phyloP scores from a whole-genome alignment of 306 rosid species.

The Oemleria cerasiformis region DNA sequence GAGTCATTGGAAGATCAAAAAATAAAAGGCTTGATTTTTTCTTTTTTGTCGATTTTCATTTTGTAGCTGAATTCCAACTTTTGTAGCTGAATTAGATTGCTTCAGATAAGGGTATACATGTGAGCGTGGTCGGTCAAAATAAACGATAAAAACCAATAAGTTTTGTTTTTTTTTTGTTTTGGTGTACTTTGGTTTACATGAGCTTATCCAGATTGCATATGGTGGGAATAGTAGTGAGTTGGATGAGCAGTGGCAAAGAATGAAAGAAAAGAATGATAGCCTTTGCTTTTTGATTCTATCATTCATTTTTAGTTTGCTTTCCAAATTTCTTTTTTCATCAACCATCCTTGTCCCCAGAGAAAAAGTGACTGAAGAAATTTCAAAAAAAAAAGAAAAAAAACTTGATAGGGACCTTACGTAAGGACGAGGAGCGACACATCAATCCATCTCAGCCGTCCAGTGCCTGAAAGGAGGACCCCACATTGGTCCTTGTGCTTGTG shows the following conservation, averaged over 20 bases:
- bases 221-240: constrained; percentile 41
- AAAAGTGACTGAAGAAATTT: background rate
- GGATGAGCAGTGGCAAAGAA: constrained; percentile 29
- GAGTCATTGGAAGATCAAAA: constrained; percentile 32
- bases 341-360: constrained; percentile 37
- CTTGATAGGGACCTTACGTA: constrained; percentile 38
- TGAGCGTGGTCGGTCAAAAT: background rate
- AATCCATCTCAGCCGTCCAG: constrained; percentile 41
- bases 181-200: constrained; percentile 1
- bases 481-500: constrained; percentile 12
- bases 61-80: too few species aligned
- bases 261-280: constrained; percentile 29
- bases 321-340: constrained; percentile 21
- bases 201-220: constrained; percentile 48
- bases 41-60: too few species aligned
- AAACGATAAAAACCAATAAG: constrained; percentile 17
- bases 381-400: constrained; percentile 9
- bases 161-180: background rate
- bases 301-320: constrained; percentile 22
- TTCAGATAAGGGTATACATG: constrained; percentile 20
- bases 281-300: constrained; percentile 30
- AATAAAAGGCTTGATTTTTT: too few species aligned
- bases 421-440: constrained; percentile 18
- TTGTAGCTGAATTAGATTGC: too few species aligned
- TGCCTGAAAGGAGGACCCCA: constrained; percentile 26